Percentiles rank a stretch among this genome's conserved stretches.
These are phyloP conservation scores for Myriosclerotinia scirpicola DNA, from an alignment of 2,329 filamentous ascomycete genomes.

Conservation along the genomic window DNA sequence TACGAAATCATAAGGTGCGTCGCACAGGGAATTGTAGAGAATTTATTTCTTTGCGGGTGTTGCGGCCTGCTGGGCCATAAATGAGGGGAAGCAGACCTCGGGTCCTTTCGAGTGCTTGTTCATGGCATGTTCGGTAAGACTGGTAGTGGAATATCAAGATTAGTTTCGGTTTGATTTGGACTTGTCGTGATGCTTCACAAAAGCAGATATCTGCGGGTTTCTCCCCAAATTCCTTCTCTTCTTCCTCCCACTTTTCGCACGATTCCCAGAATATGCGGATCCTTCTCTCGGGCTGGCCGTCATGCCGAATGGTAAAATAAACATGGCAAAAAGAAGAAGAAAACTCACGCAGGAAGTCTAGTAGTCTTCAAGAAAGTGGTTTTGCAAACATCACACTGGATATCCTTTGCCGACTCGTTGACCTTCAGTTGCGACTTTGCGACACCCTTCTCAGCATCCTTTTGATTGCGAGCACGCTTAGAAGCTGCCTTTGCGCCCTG, in stretches of 20 bases:
- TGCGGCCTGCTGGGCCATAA: conserved; percentile 16
- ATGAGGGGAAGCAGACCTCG: conserved; percentile 65
- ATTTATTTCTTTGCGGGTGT: conserved; percentile 22
- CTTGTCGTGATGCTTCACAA: neutral
- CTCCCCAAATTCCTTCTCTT: neutral
- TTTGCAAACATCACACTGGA: conserved; percentile 76
- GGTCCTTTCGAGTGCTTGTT: conserved; percentile 78
- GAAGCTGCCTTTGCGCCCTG: conserved; percentile 66
- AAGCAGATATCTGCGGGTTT: neutral
- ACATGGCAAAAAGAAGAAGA: neutral
- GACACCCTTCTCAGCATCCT: conserved; percentile 52
- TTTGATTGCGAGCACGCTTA: conserved; percentile 71
- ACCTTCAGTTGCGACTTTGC: conserved; percentile 69
- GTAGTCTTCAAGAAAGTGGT: conserved; percentile 78
- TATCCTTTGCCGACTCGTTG: conserved; percentile 71
- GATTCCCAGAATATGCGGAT: neutral
- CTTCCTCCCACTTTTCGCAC: neutral
- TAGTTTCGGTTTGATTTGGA: neutral
- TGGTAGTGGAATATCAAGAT: conserved; percentile 35
- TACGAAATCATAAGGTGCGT: conserved; percentile 10
- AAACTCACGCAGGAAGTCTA: conserved; percentile 64
- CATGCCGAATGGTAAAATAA: neutral
- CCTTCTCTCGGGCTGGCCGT: neutral
- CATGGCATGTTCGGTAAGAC: conserved; percentile 66
- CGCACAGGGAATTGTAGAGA: conserved; percentile 1